Conservation (phyloP, 805 yeast genomes). For the Grigorovia humatica region DNA sequence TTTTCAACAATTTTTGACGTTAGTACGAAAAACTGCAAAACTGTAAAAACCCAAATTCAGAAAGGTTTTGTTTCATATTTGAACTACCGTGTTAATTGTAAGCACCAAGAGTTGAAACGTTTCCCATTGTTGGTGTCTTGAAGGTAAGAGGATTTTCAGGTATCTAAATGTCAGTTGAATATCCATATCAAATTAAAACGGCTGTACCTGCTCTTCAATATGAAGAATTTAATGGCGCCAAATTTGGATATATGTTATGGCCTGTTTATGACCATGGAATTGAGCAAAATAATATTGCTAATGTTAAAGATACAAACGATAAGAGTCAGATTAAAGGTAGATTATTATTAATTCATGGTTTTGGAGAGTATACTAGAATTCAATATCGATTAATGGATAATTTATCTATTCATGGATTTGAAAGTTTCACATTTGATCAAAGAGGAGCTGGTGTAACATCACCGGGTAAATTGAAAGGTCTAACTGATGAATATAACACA, state of each 20-base stretch:
- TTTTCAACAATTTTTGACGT: too few species aligned
- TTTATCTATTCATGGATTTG: constrained; percentile 45
- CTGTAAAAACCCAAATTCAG: too few species aligned
- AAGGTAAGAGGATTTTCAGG: too few species aligned
- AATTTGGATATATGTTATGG: constrained; percentile 24
- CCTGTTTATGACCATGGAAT: constrained; percentile 6
- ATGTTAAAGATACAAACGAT: too few species aligned
- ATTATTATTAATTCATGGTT: constrained; percentile 59
- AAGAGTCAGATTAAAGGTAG: constrained; percentile 34
- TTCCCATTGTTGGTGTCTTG: too few species aligned
- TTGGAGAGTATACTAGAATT: constrained; percentile 44
- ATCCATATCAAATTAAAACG: constrained; percentile 19
- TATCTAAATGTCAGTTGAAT: constrained; percentile 4
- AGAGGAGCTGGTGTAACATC: constrained; percentile 67
- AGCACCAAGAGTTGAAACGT: too few species aligned
- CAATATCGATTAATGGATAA: constrained; percentile 47
- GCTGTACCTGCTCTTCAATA: constrained; percentile 15
- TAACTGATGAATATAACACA: constrained; percentile 45
- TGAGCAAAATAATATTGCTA: neutral
- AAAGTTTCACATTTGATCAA: constrained; percentile 60
- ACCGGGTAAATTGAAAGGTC: constrained; percentile 42
- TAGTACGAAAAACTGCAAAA: too few species aligned
- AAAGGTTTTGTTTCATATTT: too few species aligned
- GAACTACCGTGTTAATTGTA: too few species aligned
- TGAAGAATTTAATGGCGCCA: constrained; percentile 21